Base-by-base conservation (phyloP, 495 filamentous ascomycete genomes). In the Bryoglossum gracile region DNA sequence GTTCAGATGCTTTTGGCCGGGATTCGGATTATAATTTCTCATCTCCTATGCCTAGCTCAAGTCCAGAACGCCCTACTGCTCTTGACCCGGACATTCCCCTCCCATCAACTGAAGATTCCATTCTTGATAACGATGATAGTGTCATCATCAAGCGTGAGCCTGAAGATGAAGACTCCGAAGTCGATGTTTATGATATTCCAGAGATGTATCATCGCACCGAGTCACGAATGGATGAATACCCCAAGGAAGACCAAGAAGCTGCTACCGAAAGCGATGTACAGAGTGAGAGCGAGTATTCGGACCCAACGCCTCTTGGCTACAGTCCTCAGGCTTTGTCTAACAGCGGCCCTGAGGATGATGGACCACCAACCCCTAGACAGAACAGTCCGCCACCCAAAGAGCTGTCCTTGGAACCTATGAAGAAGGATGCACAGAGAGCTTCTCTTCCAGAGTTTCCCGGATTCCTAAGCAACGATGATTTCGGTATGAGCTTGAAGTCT, bases 31-130 rank as follows among this genome's bases (percentile, higher is more conserved):
- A 80, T 36, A 75, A 73, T 45, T 82, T 78, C 45, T 80, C 75
- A 0, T 78, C 82, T 6, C 63, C 76, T 0, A 66, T 65, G 4
- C 71, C 75, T 1, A 78, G 76, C 51, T 75, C 18, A 68, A 57
- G 71, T 46, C 69, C 69, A 14, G 77, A 79, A 36, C 71, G 66
- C 2, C 52, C 66, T 63, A 41, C 68, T 46, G 48, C 67, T 51
- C 66, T 89, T 46, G 89, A 95, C 62, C 90, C 88, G 0, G 89
- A 95, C 63, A 74, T 87, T 43, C 84, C 89, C 0, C 84, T 96
- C 58, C 88, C 86, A 18, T 89, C 85, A 42, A 76, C 82, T 30
- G 76, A 86, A 56, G 73, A 80, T 41, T 56, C 54, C 11, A 52
- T 57, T 6, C 24, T 57, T 8, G 58, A 61, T 6, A 63, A 75